phyloP scores from a whole-genome alignment of 2,329 filamentous ascomycete genomes.

The Exserohilum rostratum region DNA sequence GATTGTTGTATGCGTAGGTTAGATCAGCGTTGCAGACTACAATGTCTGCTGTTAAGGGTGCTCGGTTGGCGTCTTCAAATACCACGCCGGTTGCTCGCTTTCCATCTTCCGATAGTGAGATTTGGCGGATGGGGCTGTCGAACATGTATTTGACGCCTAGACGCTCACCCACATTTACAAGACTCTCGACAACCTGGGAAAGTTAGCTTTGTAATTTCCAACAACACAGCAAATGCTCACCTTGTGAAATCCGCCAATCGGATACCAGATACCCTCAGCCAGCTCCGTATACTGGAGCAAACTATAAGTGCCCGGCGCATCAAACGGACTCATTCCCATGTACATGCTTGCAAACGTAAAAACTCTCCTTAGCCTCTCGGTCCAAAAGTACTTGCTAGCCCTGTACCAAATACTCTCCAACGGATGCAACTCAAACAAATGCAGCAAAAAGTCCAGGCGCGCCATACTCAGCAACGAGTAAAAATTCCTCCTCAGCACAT shows the following conservation, averaged over 20 bases:
- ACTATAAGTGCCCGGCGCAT: constrained; percentile 75
- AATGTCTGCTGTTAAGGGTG: constrained; percentile 64
- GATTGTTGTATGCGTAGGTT: constrained; percentile 74
- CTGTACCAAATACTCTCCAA: constrained; percentile 73
- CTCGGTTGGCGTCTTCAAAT: constrained; percentile 62
- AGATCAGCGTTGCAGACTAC: constrained; percentile 76
- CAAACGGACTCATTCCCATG: constrained; percentile 80
- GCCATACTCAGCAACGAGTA: constrained; percentile 64
- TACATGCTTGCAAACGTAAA: constrained; percentile 85
- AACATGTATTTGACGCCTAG: constrained; percentile 68
- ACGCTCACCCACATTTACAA: constrained; percentile 67
- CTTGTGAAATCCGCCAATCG: constrained; percentile 71
- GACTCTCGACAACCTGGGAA: constrained; percentile 59
- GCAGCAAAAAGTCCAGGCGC: constrained; percentile 63
- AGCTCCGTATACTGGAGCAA: constrained; percentile 77
- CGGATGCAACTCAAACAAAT: constrained; percentile 68
- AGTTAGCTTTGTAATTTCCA: constrained; percentile 12
- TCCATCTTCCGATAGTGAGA: constrained; percentile 61
- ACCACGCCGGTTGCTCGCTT: constrained; percentile 64
- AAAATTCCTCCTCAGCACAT: constrained; percentile 73
- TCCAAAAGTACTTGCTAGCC: constrained; percentile 71
- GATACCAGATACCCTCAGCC: constrained; percentile 78
- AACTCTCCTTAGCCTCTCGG: constrained; percentile 70
- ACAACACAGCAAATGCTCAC: constrained; percentile 49
- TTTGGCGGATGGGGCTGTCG: constrained; percentile 61